Evolutionary conservation across 2,329 filamentous ascomycete genomes (phyloP), one percentile per base, ranked within the genome.

Genomic region (Penicillium oxalicum): DNA sequence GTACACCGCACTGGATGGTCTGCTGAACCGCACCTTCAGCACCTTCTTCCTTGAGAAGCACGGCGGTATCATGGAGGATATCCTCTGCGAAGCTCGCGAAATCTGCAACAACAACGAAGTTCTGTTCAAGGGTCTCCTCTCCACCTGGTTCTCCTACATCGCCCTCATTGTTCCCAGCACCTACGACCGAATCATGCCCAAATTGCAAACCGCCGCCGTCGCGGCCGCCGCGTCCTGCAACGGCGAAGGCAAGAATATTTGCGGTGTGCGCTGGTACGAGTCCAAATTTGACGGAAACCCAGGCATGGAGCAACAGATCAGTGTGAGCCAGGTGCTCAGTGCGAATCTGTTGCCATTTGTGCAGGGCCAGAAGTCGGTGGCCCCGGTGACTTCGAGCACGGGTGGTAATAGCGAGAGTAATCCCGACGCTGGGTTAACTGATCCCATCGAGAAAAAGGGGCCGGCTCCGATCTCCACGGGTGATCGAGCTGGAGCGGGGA

Each of bases 261-360:
- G 86, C 60, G 81, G 83, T 8, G 79, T 85, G 55, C 77, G 77
- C 57, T 88, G 84, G 84, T 76, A 72, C 36, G 58, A 66, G 0
- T 70, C 73, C 0, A 37, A 58, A 1, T 87, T 74, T 58, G 79
- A 83, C 53, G 77, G 77, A 37, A 77, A 73, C 49, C 74, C 72
- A 11, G 84, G 84, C 45, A 82, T 88, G 7, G 79, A 85, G 38
- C 75, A 85, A 64, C 81, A 87, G 73, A 85, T 88, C 77, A 83
- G 79, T 57, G 83, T 81, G 0, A 71, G 87, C 26, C 77, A 79
- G 26, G 77, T 83, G 9, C 70, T 88, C 55, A 81, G 81, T 65
- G 82, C 82, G 48, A 79, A 77, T 38, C 70, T 86, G 9, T 67
- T 86, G 6, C 68, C 71, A 37, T 68, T 70, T 2, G 64, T 69